These are phyloP conservation scores for Adansonia grandidieri DNA, from an alignment of 441 rosid species.

Conservation along the genomic window DNA sequence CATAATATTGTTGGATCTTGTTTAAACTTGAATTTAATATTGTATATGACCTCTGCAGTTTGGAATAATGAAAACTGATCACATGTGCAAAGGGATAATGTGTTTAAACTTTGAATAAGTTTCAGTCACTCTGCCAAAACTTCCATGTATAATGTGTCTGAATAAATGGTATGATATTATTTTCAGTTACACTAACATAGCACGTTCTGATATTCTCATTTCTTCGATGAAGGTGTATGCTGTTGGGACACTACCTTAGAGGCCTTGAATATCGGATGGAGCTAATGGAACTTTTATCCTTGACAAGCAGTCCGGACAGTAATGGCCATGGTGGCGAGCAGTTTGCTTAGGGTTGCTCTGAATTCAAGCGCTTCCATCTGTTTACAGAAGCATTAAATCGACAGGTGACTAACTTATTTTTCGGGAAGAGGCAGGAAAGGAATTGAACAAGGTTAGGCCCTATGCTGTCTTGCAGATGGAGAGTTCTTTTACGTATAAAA, in stretches of 20 bases:
- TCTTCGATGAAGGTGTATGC: constrained; percentile 67
- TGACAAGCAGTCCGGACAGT: constrained; percentile 46
- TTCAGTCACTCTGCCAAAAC: background rate
- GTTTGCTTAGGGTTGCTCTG: constrained; percentile 45
- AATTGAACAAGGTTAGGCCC: too few species aligned
- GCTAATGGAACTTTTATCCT: constrained; percentile 70
- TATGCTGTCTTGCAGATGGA: constrained; percentile 6
- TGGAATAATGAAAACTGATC: too few species aligned
- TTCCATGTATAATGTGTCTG: background rate
- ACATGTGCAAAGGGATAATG: too few species aligned
- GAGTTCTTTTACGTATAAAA: constrained; percentile 31
- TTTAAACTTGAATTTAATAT: too few species aligned
- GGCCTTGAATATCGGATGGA: constrained; percentile 85
- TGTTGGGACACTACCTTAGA: constrained; percentile 88
- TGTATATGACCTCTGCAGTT: too few species aligned
- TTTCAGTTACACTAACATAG: background rate
- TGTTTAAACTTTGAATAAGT: background rate
- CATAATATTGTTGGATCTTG: too few species aligned
- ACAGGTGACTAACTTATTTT: constrained; percentile 19
- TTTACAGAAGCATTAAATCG: constrained; percentile 27
- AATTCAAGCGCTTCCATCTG: constrained; percentile 29
- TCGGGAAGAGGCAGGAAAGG: constrained; percentile 19
- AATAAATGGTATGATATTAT: too few species aligned
- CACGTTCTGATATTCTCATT: background rate
- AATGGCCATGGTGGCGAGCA: constrained; percentile 46